Evolutionary conservation across 2,329 filamentous ascomycete species (phyloP).

Genomic region (Thelonectria blattea): DNA sequence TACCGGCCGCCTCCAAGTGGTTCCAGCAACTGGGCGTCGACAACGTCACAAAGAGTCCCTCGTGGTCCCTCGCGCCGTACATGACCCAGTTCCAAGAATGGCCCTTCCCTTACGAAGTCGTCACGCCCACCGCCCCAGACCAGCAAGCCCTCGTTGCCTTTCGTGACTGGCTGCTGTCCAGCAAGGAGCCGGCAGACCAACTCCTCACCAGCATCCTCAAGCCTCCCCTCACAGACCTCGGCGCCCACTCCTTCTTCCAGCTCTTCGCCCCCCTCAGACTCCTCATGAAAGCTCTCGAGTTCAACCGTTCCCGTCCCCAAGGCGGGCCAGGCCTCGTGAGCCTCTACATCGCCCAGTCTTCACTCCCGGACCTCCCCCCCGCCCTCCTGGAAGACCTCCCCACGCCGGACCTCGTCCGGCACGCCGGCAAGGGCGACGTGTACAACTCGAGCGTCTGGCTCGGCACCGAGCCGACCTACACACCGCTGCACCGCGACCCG

Average conservation of each 20-base stretch:
- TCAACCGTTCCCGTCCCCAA: conserved; percentile 45
- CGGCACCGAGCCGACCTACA: conserved; percentile 84
- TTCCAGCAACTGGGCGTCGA: conserved; percentile 47
- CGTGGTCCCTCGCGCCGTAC: conserved; percentile 35
- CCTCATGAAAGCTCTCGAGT: conserved; percentile 63
- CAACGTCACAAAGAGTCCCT: neutral
- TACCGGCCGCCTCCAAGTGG: conserved; percentile 66
- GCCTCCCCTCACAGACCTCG: conserved; percentile 32
- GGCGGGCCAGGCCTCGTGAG: conserved; percentile 40
- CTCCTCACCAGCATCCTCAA: conserved; percentile 42
- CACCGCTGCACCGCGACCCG: conserved; percentile 88
- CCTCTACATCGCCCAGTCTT: conserved; percentile 88
- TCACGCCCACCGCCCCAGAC: conserved; percentile 33
- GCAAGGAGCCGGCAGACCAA: conserved; percentile 38
- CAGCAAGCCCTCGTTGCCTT: conserved; percentile 35
- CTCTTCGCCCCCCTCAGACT: conserved; percentile 68
- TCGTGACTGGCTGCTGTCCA: conserved; percentile 37
- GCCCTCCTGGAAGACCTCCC: conserved; percentile 70
- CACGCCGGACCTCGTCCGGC: conserved; percentile 66
- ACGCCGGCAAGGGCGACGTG: conserved; percentile 78
- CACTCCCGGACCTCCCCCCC: conserved; percentile 71
- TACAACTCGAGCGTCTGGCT: conserved; percentile 90
- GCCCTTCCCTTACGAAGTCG: conserved; percentile 49
- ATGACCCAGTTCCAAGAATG: conserved; percentile 41
- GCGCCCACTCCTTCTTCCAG: conserved; percentile 54